Base-by-base conservation (phyloP, 1,284 basidiomycete species). In the Rhizopogon parksii region DNA sequence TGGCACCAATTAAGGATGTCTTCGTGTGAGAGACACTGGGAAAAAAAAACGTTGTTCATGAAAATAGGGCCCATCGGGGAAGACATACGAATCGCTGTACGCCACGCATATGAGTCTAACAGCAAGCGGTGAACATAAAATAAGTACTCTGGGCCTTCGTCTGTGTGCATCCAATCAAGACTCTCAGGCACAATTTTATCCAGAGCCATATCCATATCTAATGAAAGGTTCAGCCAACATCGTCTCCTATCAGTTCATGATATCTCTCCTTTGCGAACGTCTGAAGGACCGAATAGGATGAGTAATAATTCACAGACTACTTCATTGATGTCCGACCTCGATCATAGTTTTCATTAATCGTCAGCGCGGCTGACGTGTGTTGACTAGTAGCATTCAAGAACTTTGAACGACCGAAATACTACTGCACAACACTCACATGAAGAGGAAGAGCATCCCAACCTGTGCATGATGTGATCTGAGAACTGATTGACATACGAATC, bases 331-430 rank as follows among this genome's bases (percentile, higher is more conserved):
- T 30, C 62, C 36, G 47, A 66, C 68, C 67, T 64, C 58, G 62
- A 59, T 94, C 91, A 60, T 69, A 89, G 63, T 93, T 92, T 69
- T 92, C 88, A 68, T 95, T 93, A 56, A 95, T 74, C 0, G 88
- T 93, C 59, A 96, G 70, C 1, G 88, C 92, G 24, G 91, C 91
- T 42, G 88, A 91, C 1, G 93, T 96, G 67, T 96, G 93, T 67
- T 95, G 83, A 61, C 91, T 93, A 61, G 32, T 17, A 40, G 35
- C 8, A 45, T 51, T 42, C 47, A 17, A 32, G 36, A 0, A 30
- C 21, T 24, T 24, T 30, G 27, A 32, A 24, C 27, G 38, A 43
- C 42, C 12, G 36, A 12, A 25, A 45, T 17, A 5, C n/a, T 40
- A 25, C 24, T 43, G 17, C 50, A 42, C 34, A n/a, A 35, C 36